Conservation (phyloP, 78 protist genomes). For the Parvularia atlantis region DNA sequence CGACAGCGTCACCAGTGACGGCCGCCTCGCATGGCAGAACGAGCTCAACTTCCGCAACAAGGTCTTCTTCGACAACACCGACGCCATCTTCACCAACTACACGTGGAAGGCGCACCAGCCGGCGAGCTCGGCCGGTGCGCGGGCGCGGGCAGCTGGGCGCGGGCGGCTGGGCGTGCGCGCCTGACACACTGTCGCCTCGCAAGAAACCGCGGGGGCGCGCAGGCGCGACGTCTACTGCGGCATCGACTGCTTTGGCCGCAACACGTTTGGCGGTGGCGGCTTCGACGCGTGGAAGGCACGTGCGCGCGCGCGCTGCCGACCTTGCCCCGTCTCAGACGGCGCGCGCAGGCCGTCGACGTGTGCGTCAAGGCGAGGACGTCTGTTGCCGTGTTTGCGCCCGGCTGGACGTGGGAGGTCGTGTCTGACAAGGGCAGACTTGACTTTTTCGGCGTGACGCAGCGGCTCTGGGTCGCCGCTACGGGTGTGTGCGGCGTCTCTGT, state of each 20-base stretch:
- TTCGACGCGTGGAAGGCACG: not conserved
- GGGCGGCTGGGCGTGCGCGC: not conserved
- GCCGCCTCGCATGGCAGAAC: slow-evolving; percentile 69
- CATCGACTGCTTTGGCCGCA: slow-evolving; percentile 66
- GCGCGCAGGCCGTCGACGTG: not conserved
- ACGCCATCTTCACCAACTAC: slow-evolving; percentile 75
- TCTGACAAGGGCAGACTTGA: too few species aligned
- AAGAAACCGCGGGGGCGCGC: not conserved
- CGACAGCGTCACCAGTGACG: slow-evolving; percentile 55
- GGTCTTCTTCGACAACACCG: slow-evolving; percentile 39
- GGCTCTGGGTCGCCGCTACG: too few species aligned
- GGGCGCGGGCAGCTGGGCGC: not conserved
- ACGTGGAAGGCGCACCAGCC: slow-evolving; percentile 31
- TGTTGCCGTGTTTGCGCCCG: slow-evolving; percentile 61
- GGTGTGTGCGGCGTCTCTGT: too few species aligned
- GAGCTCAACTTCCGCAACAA: slow-evolving; percentile 41
- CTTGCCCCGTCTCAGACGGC: slow-evolving; percentile 2
- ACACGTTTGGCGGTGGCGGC: slow-evolving; percentile 31
- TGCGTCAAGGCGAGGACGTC: slow-evolving; percentile 3
- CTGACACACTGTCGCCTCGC: not conserved
- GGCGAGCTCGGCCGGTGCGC: not conserved
- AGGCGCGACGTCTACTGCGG: slow-evolving; percentile 50
- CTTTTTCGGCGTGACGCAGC: too few species aligned
- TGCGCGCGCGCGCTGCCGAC: slow-evolving; percentile 10
- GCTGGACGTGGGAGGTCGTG: slow-evolving; percentile 64